Evolutionary conservation across 2,329 filamentous ascomycete genomes (phyloP), one percentile per base, ranked within the genome.

Genomic region (Xylaria sp.): DNA sequence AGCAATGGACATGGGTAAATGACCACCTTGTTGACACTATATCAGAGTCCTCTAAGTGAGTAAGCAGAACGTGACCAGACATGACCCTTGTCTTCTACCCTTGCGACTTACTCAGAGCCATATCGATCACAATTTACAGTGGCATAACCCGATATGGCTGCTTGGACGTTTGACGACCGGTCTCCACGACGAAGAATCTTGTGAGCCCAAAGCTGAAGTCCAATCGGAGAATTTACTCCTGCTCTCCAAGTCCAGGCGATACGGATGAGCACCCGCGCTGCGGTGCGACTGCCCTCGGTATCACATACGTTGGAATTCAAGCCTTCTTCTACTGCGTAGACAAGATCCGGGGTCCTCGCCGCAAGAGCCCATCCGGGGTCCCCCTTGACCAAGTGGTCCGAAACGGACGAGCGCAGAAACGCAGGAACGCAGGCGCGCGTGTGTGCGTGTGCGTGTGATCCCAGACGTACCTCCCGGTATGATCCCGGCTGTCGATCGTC

Each of bases 221-320:
- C 58, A 59, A 59, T 61, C 55, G 58, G 58, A 61, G 48, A 61
- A 52, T 61, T 59, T 44, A 48, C 42, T 45, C 21, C 24, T 44
- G 37, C 52, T 53, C 47, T 43, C 40, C 24, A 44, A 53, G 38
- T 41, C 46, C 20, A 49, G 39, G 13, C 42, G 29, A 47, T 38
- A 54, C 46, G 24, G 24, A 48, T 24, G 20, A 21, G 16, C 19
- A 50, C 24, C 20, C 39, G 51, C 44, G 21, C 13, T 34, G 38
- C 26, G 17, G 53, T 49, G 48, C 47, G 39, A 58, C 58, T 57
- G 26, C 48, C 34, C 4, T 19, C 11, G n/a, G 19, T 21, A 21
- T 24, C 21, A 19, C 44, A 43, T 47, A 52, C 42, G 48, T 51
- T 21, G 39, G 46, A 46, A 22, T 43, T 38, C 41, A 29, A 50